Evolutionary conservation across 148 eudicot species (phyloP).

Genomic region (Linanthus parryae): DNA sequence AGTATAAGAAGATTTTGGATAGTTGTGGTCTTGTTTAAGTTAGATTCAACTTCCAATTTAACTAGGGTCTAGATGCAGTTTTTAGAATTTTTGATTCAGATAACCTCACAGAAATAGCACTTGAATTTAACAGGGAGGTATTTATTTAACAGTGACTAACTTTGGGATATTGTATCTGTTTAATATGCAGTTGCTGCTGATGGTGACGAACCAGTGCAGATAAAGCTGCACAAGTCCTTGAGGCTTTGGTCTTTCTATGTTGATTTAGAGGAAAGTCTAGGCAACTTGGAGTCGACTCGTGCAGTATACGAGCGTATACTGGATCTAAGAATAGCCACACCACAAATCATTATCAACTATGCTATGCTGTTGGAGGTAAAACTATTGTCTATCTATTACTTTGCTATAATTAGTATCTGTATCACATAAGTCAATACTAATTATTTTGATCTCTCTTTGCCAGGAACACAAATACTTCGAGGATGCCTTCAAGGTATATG

Average conservation of each 20-base stretch:
- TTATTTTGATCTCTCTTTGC: slow-evolving; percentile 8
- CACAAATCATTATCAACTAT: slow-evolving; percentile 87
- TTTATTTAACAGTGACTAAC: too few relatives aligned
- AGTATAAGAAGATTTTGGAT: too few relatives aligned
- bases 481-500: slow-evolving; percentile 96
- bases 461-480: slow-evolving; percentile 93
- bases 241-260: slow-evolving; percentile 86
- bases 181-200: slow-evolving; percentile 65
- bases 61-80: too few relatives aligned
- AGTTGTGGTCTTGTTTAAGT: too few relatives aligned
- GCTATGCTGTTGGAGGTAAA: slow-evolving; percentile 83
- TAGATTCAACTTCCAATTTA: too few relatives aligned
- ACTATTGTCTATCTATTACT: too few relatives aligned
- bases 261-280: slow-evolving; percentile 95
- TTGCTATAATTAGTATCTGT: too few relatives aligned
- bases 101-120: too few relatives aligned
- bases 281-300: slow-evolving; percentile 79
- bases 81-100: too few relatives aligned
- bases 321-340: slow-evolving; percentile 92
- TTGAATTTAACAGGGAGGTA: too few relatives aligned
- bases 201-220: slow-evolving; percentile 92
- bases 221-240: slow-evolving; percentile 77
- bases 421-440: slow-evolving; percentile 11
- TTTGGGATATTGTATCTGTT: background rate
- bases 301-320: slow-evolving; percentile 88